These are phyloP conservation scores for Trichosanthes truncata DNA, from an alignment of 306 rosid genomes.

Conservation along the genomic window DNA sequence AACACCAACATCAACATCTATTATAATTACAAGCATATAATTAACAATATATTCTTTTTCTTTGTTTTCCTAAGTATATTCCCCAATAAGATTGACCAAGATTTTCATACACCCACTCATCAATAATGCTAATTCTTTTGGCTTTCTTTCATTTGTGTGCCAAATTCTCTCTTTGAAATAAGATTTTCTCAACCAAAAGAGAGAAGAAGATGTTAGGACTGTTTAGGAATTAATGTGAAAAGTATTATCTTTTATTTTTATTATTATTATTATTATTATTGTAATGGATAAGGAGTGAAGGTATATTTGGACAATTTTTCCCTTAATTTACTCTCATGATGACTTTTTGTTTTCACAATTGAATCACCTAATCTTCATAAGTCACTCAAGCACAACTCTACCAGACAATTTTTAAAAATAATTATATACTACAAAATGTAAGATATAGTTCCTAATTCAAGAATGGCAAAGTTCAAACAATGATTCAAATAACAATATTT, in stretches of 20 bases:
- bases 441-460: neutral
- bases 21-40: neutral
- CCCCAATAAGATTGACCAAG: constrained; percentile 3
- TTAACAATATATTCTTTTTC: neutral
- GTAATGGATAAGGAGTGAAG: neutral
- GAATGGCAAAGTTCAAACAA: neutral
- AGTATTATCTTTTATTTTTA: neutral
- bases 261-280: neutral
- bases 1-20: neutral
- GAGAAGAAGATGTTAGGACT: neutral
- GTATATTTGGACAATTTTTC: neutral
- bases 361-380: neutral
- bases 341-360: neutral
- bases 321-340: neutral
- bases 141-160: neutral
- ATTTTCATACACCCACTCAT: neutral
- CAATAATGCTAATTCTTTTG: constrained; percentile 3
- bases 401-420: neutral
- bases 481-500: neutral
- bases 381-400: neutral
- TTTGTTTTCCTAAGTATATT: neutral
- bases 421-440: neutral
- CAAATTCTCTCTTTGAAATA: neutral
- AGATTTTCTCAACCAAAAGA: neutral
- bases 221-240: neutral